Evolutionary conservation across 1,284 basidiomycete species (phyloP).

Genomic region (Cerrena zonata): DNA sequence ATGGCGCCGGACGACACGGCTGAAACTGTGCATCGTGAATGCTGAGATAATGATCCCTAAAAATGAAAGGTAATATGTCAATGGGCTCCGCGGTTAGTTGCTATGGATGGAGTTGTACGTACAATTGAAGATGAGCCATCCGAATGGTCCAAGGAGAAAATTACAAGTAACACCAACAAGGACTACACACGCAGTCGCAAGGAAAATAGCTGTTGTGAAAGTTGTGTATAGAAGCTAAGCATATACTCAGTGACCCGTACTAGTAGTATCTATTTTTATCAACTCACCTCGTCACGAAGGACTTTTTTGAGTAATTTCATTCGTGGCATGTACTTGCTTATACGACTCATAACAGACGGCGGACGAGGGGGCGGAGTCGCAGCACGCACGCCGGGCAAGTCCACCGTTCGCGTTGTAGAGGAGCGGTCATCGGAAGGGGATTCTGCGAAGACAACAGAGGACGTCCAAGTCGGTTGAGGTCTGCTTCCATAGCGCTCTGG

Average conservation of each 20-base stretch:
- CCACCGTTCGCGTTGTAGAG: not conserved
- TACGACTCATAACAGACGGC: conserved; percentile 38
- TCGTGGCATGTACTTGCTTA: conserved; percentile 46
- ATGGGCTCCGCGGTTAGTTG: not conserved
- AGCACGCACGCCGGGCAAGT: not conserved
- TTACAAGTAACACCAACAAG: conserved; percentile 46
- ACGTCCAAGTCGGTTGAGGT: conserved; percentile 1
- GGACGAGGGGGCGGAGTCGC: not conserved
- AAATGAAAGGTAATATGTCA: conserved; percentile 8
- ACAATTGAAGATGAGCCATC: conserved; percentile 58
- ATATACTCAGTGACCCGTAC: not conserved
- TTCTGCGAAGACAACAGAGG: conserved; percentile 1
- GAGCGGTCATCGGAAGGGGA: not conserved
- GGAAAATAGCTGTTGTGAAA: conserved; percentile 45
- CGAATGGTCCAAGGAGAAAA: conserved; percentile 38
- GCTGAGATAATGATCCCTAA: conserved; percentile 55
- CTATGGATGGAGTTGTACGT: no score
- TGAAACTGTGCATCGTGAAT: conserved; percentile 56
- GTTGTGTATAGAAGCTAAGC: conserved; percentile 55
- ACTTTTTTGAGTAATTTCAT: conserved; percentile 45
- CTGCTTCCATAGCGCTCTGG: not conserved
- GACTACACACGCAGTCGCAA: conserved; percentile 45
- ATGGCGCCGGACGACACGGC: conserved; percentile 56
- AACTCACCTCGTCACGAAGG: conserved; percentile 55
- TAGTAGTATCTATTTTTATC: conserved; percentile 1